Evolutionary conservation across 2,329 filamentous ascomycete species (phyloP).

Genomic region (Penicillium sumatraense): DNA sequence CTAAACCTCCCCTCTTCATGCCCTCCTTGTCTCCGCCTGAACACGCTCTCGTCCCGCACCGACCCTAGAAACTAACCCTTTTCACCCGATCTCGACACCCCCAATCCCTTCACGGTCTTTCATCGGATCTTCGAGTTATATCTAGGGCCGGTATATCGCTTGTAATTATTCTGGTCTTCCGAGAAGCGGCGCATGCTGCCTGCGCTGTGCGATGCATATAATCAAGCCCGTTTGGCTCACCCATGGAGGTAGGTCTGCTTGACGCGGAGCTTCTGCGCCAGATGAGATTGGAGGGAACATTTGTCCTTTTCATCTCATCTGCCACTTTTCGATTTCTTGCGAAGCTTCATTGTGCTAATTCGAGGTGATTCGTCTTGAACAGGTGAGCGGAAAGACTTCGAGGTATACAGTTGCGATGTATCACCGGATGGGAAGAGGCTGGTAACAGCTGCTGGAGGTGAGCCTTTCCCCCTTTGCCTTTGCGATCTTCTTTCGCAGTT

Average conservation of each 20-base stretch:
- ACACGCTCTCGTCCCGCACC: background rate
- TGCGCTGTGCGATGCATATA: slow-evolving; percentile 67
- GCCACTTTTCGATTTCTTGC: background rate
- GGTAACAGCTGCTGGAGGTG: slow-evolving; percentile 91
- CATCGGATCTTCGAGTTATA: background rate
- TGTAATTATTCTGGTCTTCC: background rate
- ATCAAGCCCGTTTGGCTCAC: slow-evolving; percentile 96
- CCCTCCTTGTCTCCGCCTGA: slow-evolving; percentile 1
- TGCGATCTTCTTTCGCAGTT: background rate
- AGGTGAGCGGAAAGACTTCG: slow-evolving; percentile 97
- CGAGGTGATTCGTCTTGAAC: slow-evolving; percentile 12
- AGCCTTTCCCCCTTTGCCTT: slow-evolving; percentile 35
- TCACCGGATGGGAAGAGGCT: slow-evolving; percentile 91
- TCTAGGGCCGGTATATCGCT: background rate
- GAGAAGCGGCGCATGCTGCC: slow-evolving; percentile 9
- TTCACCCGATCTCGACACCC: background rate
- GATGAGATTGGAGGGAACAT: background rate
- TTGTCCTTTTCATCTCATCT: background rate
- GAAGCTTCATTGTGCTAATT: background rate
- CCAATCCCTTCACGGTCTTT: background rate
- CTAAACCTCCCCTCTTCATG: slow-evolving; percentile 13
- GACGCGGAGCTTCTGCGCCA: slow-evolving; percentile 5
- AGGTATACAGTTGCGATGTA: slow-evolving; percentile 97
- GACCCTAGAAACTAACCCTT: background rate
- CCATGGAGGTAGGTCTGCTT: slow-evolving; percentile 70